Evolutionary conservation across 768 basidiomycete genomes (phyloP), one percentile per base, ranked within the genome.

Genomic region (Hypholoma sublateritium): DNA sequence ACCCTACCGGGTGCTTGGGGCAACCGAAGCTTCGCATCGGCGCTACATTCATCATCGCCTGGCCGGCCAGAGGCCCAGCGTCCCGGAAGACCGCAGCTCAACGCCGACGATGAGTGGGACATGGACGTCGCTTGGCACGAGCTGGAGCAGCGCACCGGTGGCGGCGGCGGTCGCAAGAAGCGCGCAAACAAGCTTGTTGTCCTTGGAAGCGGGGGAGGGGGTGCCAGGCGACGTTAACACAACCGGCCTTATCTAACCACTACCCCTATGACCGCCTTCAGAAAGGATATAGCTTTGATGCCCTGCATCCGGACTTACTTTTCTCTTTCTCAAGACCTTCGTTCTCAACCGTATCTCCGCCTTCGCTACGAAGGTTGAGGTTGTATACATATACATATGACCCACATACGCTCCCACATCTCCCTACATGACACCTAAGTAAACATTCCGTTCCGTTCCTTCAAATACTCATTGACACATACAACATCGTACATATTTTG

Each of bases 101-200:
- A 68, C 22, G 68, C 67, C 5, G 77, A 78, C 58, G 88, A 89
- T 60, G 89, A 88, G 58, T 90, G 85, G 87, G 89, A 91, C 64
- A 70, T 92, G 44, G 91, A 91, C 62, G 78, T 78, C 43, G 87
- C 88, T 21, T 93, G 89, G 86, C 87, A 91, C 65, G 92, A 93
- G 64, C 74, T 93, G 21, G 89, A 93, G 72, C 80, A 83, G 63
- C 72, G 77, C 51, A 46, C 52, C 7, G 50, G 50, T 25, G 65
- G 66, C 12, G 74, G 78, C 16, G 78, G 78, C 35, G 79, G 77
- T 25, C 75, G 85, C 62, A 86, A 82, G 77, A 87, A 85, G 74
- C 77, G 81, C 53, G 76, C 79, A 55, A 80, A 78, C 59, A 85
- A 80, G 62, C 72, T 91, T 58, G 86, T 93, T n/a, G 80, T 93